Conservation (phyloP, 176 grass and related monocot genomes). For the Bromus sterilis region DNA sequence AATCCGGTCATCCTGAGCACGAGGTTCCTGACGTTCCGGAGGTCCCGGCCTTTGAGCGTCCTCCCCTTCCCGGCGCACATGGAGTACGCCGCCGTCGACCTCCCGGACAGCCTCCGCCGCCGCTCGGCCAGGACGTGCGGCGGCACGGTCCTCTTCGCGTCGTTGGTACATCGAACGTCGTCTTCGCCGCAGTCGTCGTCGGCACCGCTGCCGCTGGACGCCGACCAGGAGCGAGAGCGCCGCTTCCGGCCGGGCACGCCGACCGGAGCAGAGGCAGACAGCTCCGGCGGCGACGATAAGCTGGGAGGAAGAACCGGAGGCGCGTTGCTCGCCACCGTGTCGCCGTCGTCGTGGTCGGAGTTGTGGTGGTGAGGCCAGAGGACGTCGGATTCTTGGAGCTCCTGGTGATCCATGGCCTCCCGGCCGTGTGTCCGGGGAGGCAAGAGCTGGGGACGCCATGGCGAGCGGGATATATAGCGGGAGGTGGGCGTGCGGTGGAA, state of each 20-base stretch:
- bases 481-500: neutral
- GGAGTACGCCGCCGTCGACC: conserved; percentile 42
- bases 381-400: conserved; percentile 52
- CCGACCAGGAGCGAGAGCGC: conserved; percentile 40
- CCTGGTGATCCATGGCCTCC: conserved; percentile 47
- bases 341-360: neutral
- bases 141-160: neutral
- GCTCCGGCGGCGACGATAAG: neutral
- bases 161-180: neutral
- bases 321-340: neutral
- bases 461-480: conserved; percentile 15
- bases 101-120: neutral
- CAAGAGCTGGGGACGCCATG: neutral
- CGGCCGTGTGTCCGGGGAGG: conserved; percentile 3
- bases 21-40: conserved; percentile 43
- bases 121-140: conserved; percentile 35
- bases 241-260: conserved; percentile 30
- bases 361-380: conserved; percentile 22
- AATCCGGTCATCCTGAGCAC: conserved; percentile 71
- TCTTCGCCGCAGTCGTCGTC: neutral
- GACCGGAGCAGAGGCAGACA: conserved; percentile 29
- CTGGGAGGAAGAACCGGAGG: no score
- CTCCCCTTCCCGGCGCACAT: conserved; percentile 68
- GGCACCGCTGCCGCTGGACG: neutral
- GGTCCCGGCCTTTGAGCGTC: conserved; percentile 83